Conservation (phyloP, 345 rosid genomes). For the Gynandropsis gynandra region DNA sequence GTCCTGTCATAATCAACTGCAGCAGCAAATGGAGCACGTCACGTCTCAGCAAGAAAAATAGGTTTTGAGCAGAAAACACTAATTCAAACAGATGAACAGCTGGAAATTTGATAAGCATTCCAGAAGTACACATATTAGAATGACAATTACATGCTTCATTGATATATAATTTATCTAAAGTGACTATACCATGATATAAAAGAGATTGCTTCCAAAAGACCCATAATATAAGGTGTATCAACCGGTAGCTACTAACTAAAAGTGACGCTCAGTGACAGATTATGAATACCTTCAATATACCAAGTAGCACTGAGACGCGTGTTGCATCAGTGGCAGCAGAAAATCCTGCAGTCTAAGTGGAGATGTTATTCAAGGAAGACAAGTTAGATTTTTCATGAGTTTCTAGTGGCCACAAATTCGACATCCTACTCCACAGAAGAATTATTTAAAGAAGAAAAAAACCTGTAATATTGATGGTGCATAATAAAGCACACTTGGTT, state of each 20-base stretch:
- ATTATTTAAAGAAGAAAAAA: constrained; percentile 12
- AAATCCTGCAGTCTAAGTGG: constrained; percentile 81
- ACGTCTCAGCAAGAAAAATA: constrained; percentile 5
- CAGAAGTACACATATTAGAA: too few relatives aligned
- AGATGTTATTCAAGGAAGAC: constrained; percentile 12
- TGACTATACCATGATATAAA: too few relatives aligned
- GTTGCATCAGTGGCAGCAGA: constrained; percentile 97
- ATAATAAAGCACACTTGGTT: constrained; percentile 94
- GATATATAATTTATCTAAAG: too few relatives aligned
- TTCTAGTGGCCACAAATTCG: constrained; percentile 7
- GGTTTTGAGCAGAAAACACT: too few relatives aligned
- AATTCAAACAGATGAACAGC: too few relatives aligned
- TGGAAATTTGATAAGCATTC: too few relatives aligned
- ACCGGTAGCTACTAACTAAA: constrained; percentile 7
- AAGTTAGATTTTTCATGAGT: constrained; percentile 10
- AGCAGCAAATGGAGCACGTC: constrained; percentile 11
- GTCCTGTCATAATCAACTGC: constrained; percentile 91
- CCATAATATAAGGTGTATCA: too few relatives aligned
- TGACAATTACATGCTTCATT: too few relatives aligned
- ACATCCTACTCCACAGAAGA: constrained; percentile 3
- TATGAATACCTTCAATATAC: constrained; percentile 60
- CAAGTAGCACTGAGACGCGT: constrained; percentile 84
- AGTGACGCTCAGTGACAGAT: not conserved
- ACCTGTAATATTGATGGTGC: constrained; percentile 92
- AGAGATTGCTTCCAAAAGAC: too few relatives aligned